Conservation (phyloP, 805 yeast species). For the Metschnikowia vanudenii region DNA sequence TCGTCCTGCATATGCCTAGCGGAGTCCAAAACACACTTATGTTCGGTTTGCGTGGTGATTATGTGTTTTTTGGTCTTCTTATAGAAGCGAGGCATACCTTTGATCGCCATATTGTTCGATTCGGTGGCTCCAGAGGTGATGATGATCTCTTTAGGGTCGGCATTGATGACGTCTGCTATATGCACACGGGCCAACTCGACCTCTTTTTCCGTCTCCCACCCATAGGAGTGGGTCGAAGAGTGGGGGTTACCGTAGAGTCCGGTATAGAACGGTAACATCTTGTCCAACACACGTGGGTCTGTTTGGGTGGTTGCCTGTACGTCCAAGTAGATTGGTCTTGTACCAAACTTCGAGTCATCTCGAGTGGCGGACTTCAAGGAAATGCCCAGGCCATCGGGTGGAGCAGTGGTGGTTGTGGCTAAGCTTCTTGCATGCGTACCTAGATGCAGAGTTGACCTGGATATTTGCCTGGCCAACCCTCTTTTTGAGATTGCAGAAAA, state of each 20-base stretch:
- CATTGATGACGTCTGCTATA: constrained; percentile 80
- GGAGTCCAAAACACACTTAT: constrained; percentile 97
- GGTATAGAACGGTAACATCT: constrained; percentile 81
- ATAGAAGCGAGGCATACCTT: constrained; percentile 95
- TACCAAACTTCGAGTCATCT: constrained; percentile 52
- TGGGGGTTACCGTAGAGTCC: constrained; percentile 98
- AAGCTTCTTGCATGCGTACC: constrained; percentile 2
- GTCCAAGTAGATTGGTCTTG: constrained; percentile 92
- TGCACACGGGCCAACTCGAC: constrained; percentile 84
- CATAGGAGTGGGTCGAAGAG: constrained; percentile 93
- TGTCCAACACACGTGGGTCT: constrained; percentile 92
- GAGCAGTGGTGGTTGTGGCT: constrained; percentile 19
- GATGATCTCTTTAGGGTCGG: constrained; percentile 95
- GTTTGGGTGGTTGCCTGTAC: constrained; percentile 99
- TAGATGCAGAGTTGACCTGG: constrained; percentile 2
- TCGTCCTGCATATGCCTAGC: constrained; percentile 94
- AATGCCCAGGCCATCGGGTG: constrained; percentile 50
- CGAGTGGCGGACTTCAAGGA: constrained; percentile 44
- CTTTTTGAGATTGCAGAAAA: constrained; percentile 3
- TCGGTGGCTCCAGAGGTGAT: constrained; percentile 99
- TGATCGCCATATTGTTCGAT: constrained; percentile 89
- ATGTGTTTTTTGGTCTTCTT: constrained; percentile 86
- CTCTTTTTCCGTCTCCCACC: constrained; percentile 96
- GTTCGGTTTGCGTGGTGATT: constrained; percentile 96
- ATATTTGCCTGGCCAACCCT: constrained; percentile 2